Conservation (phyloP, 1,284 basidiomycete species). For the Heliocybe sulcata region DNA sequence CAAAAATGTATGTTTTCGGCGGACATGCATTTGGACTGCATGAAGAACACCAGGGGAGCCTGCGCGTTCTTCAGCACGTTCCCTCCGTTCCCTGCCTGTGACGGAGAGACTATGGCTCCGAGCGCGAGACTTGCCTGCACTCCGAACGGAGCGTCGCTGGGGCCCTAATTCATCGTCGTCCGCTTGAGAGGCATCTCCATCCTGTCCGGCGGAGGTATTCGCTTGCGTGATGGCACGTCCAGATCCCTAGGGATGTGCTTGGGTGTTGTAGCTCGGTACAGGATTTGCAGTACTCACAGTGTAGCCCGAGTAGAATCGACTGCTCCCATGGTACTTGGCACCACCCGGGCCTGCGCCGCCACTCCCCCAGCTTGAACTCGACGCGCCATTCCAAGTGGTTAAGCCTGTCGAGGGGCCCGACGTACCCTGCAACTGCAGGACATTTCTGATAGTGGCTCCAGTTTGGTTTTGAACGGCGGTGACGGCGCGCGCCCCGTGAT, state of each 20-base stretch:
- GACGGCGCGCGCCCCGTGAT: conserved; percentile 68
- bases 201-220: conserved; percentile 44
- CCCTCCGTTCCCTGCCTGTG: conserved; percentile 26
- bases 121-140: conserved; percentile 24
- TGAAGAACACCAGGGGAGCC: conserved; percentile 49
- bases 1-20: conserved; percentile 46
- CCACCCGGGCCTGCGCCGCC: conserved; percentile 52
- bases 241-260: conserved; percentile 36
- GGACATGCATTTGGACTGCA: conserved; percentile 51
- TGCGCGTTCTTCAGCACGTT: conserved; percentile 12
- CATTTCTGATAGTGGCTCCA: conserved; percentile 60
- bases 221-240: conserved; percentile 67
- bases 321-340: conserved; percentile 59
- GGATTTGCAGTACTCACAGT: conserved; percentile 26
- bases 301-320: conserved; percentile 61
- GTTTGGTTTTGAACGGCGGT: conserved; percentile 67
- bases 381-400: conserved; percentile 36
- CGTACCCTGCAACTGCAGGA: conserved; percentile 55
- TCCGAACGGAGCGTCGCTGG: conserved; percentile 29
- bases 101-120: conserved; percentile 55
- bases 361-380: conserved; percentile 51
- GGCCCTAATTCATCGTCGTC: conserved; percentile 44
- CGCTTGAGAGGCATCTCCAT: conserved; percentile 29
- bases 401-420: conserved; percentile 25
- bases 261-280: not conserved